These are phyloP conservation scores for Scytalidium lignicola DNA, from an alignment of 2,329 filamentous ascomycete genomes.

Conservation along the genomic window DNA sequence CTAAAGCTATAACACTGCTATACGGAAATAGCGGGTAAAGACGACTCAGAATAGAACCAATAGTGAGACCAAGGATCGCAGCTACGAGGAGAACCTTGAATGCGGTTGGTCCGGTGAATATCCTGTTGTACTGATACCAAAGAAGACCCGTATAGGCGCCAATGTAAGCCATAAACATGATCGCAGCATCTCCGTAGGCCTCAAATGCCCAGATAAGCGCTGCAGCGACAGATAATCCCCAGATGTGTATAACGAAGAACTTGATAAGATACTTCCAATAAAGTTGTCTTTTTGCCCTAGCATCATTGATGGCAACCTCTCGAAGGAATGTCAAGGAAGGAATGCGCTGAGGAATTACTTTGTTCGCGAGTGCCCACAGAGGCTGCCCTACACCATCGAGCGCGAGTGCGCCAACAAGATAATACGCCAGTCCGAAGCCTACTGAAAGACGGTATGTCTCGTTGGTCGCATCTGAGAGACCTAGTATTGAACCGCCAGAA, in stretches of 20 bases:
- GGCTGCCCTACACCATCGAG: constrained; percentile 33
- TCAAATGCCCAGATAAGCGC: constrained; percentile 49
- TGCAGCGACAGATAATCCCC: constrained; percentile 29
- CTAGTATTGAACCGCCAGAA: constrained; percentile 26
- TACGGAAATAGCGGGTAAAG: too few species aligned
- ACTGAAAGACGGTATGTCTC: constrained; percentile 38
- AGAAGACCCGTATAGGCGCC: constrained; percentile 39
- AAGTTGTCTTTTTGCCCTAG: constrained; percentile 34
- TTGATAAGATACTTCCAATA: constrained; percentile 29
- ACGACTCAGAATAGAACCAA: constrained; percentile 39
- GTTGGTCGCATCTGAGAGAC: constrained; percentile 23
- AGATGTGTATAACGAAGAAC: constrained; percentile 39
- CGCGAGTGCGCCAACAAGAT: constrained; percentile 33
- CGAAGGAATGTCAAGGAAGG: too few species aligned
- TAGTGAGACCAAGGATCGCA: constrained; percentile 37
- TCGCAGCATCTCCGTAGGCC: constrained; percentile 32
- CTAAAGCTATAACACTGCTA: too few species aligned
- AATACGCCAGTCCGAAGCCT: constrained; percentile 36
- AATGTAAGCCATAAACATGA: constrained; percentile 39
- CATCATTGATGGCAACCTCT: too few species aligned
- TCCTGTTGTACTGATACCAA: constrained; percentile 48
- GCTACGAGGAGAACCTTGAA: constrained; percentile 43
- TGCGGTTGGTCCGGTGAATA: constrained; percentile 44
- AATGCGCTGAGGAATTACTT: constrained; percentile 36
- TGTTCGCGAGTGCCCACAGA: constrained; percentile 29